Evolutionary conservation across 2,329 filamentous ascomycete genomes (phyloP).

Genomic region (Penicillium capsulatum): DNA sequence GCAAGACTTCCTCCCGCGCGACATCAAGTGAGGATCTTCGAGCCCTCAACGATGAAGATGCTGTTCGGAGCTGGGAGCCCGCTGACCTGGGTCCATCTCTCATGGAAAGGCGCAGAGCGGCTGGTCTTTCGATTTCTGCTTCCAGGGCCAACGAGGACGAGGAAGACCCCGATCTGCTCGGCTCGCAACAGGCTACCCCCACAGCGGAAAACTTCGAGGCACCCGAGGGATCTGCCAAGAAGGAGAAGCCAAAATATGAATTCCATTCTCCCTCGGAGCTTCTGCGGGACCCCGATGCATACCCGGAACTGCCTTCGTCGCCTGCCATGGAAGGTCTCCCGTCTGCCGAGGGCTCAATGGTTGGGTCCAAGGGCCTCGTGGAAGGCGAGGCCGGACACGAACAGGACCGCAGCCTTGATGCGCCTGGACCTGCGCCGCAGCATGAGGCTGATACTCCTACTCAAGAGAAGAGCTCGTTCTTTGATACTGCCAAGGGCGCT

Average conservation of each 20-base stretch:
- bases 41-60: constrained; percentile 26
- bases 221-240: constrained; percentile 23
- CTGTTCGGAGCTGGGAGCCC: constrained; percentile 29
- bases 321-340: constrained; percentile 24
- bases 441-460: constrained; percentile 5
- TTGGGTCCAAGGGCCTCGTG: constrained; percentile 22
- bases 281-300: constrained; percentile 35
- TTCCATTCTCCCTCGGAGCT: constrained; percentile 48
- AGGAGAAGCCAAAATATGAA: constrained; percentile 43
- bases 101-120: constrained; percentile 24
- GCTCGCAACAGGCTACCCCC: constrained; percentile 65
- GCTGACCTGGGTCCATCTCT: constrained; percentile 24
- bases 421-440: constrained; percentile 16
- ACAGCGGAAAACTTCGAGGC: constrained; percentile 53
- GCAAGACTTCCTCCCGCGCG: constrained; percentile 46
- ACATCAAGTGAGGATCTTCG: constrained; percentile 45
- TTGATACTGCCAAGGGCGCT: constrained; percentile 4
- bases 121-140: constrained; percentile 34
- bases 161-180: constrained; percentile 47
- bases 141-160: constrained; percentile 28
- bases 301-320: constrained; percentile 24
- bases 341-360: constrained; percentile 30
- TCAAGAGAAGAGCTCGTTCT: constrained; percentile 8
- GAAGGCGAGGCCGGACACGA: constrained; percentile 12
- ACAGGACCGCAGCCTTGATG: constrained; percentile 15